Conservation (phyloP, 108 stramenopile species). For the Fistulifera solaris region DNA sequence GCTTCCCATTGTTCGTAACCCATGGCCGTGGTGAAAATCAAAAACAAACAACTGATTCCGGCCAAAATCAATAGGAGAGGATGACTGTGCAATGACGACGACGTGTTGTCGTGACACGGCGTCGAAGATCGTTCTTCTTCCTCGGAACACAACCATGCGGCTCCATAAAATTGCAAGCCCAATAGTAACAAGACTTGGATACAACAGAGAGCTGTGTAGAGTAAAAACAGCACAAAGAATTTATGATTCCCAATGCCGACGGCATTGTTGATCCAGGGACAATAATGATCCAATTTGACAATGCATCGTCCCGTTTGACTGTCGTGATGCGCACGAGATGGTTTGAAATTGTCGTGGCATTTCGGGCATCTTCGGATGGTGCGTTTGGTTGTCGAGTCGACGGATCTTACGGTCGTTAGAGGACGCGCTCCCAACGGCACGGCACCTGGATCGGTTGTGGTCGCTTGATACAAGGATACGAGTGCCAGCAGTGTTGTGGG, state of each 20-base stretch:
- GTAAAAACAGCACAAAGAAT: conserved; percentile 91
- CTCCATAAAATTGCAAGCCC: conserved; percentile 21
- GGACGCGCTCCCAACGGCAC: conserved; percentile 79
- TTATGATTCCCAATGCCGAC: conserved; percentile 83
- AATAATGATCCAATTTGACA: conserved; percentile 50
- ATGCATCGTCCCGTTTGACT: conserved; percentile 82
- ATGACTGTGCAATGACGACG: conserved; percentile 21
- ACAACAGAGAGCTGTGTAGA: conserved; percentile 79
- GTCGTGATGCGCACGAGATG: conserved; percentile 79
- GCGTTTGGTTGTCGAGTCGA: conserved; percentile 19
- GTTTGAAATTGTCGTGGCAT: conserved; percentile 77
- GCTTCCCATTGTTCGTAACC: conserved; percentile 86
- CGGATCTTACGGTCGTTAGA: conserved; percentile 31
- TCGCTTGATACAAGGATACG: conserved; percentile 52
- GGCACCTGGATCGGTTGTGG: conserved; percentile 66
- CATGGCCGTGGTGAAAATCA: conserved; percentile 95
- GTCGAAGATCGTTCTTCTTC: neutral
- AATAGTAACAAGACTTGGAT: conserved; percentile 65
- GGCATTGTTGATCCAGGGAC: conserved; percentile 15
- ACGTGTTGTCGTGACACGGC: too few species aligned
- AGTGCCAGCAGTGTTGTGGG: conserved; percentile 43
- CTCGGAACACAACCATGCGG: neutral
- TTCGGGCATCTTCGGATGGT: conserved; percentile 62
- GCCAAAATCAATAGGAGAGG: conserved; percentile 25
- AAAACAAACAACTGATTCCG: conserved; percentile 68